These are phyloP conservation scores for Pleoardoris graminearum DNA, from an alignment of 2,329 filamentous ascomycete genomes.

Conservation along the genomic window DNA sequence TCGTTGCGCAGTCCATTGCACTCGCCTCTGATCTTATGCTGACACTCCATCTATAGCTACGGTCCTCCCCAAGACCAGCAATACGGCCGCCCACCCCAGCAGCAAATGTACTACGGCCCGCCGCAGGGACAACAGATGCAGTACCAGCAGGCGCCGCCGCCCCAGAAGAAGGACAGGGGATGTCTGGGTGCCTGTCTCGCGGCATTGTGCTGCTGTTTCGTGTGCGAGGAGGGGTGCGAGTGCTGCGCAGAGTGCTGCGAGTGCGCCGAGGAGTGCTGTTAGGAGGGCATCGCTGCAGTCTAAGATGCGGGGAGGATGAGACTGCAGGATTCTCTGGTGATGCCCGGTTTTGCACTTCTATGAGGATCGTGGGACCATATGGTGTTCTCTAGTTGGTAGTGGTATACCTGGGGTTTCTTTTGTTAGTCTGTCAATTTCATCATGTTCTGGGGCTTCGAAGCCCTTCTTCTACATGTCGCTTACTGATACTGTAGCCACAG, in stretches of 20 bases:
- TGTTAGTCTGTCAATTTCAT: no score
- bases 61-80: conserved; percentile 15
- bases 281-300: neutral
- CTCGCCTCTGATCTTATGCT: neutral
- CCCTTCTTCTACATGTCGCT: no score
- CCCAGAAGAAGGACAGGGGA: conserved; percentile 41
- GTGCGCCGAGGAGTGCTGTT: conserved; percentile 41
- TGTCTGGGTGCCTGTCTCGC: conserved; percentile 40
- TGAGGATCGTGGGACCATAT: neutral
- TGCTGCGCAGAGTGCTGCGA: conserved; percentile 65
- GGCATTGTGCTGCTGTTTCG: conserved; percentile 63
- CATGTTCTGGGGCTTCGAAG: no score
- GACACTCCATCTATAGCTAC: conserved; percentile 19
- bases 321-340: no score
- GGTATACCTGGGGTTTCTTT: neutral
- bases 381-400: neutral
- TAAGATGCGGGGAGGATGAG: neutral
- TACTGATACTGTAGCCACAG: no score
- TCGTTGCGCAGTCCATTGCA: neutral
- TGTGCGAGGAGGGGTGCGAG: conserved; percentile 66
- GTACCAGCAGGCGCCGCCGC: conserved; percentile 56
- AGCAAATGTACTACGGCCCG: conserved; percentile 33
- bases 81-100: conserved; percentile 26
- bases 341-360: no score
- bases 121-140: conserved; percentile 40